Conservation (phyloP, 441 rosid genomes). For the Melastoma candidum region DNA sequence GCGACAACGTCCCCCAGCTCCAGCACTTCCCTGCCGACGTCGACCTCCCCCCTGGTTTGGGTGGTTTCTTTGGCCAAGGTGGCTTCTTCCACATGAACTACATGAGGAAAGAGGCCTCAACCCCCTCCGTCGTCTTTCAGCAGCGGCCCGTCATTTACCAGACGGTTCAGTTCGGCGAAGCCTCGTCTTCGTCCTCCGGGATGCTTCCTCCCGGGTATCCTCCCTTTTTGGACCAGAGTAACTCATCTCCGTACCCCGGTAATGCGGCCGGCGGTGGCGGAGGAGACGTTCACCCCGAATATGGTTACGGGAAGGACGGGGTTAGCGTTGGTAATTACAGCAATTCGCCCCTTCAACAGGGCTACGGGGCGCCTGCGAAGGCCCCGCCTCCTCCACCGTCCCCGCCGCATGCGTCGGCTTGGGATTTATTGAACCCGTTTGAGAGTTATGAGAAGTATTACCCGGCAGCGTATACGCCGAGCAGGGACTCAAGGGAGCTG, state of each 20-base stretch:
- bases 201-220: constrained; percentile 3
- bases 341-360: constrained; percentile 18
- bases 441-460: constrained; percentile 37
- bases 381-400: constrained; percentile 64
- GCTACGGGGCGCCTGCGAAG: constrained; percentile 10
- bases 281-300: constrained; percentile 17
- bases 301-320: constrained; percentile 20
- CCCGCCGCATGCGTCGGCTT: constrained; percentile 55
- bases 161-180: constrained; percentile 48
- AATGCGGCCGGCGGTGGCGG: background rate
- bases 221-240: constrained; percentile 22
- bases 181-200: constrained; percentile 37
- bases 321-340: constrained; percentile 26
- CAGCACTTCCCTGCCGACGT: constrained; percentile 12
- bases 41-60: background rate
- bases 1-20: constrained; percentile 21
- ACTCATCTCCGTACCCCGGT: constrained; percentile 16
- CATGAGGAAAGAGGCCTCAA: constrained; percentile 42
- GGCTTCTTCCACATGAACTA: constrained; percentile 48
- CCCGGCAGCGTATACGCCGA: constrained; percentile 35
- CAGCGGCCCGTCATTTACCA: constrained; percentile 52
- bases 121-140: constrained; percentile 15
- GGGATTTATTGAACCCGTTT: constrained; percentile 75
- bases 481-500: constrained; percentile 61
- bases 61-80: constrained; percentile 14